Evolutionary conservation across 805 yeast genomes (phyloP).

Genomic region (Priceomyces haplophilus): DNA sequence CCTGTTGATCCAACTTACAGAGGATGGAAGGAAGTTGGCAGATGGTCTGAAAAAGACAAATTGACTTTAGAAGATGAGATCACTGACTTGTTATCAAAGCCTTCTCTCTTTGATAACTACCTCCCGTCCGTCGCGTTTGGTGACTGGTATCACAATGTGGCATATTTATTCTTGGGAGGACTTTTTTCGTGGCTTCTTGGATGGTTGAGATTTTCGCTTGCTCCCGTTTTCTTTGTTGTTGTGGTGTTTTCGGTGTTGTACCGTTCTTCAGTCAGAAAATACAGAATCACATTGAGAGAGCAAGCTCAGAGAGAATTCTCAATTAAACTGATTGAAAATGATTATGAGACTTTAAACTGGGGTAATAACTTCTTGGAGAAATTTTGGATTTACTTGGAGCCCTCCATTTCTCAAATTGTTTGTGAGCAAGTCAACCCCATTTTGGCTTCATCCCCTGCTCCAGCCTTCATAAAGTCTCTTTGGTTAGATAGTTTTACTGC

Average conservation of each 20-base stretch:
- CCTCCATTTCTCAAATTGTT: constrained; percentile 80
- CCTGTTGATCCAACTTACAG: constrained; percentile 66
- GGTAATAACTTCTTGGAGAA: constrained; percentile 82
- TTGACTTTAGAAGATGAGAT: constrained; percentile 68
- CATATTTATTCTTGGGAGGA: constrained; percentile 62
- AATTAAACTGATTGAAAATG: constrained; percentile 76
- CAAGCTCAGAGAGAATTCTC: constrained; percentile 84
- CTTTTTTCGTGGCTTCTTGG: constrained; percentile 78
- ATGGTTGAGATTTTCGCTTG: constrained; percentile 68
- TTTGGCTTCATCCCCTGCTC: constrained; percentile 71
- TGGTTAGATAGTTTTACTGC: constrained; percentile 87
- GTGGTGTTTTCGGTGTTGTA: constrained; percentile 64
- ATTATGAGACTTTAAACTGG: constrained; percentile 96
- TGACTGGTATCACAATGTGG: constrained; percentile 96
- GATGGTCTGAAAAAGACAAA: constrained; percentile 70
- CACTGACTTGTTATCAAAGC: constrained; percentile 63
- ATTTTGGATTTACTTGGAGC: constrained; percentile 90
- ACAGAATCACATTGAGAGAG: constrained; percentile 72
- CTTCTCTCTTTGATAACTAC: constrained; percentile 72
- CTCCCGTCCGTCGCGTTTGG: constrained; percentile 79
- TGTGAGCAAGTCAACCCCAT: constrained; percentile 83
- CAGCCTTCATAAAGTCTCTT: constrained; percentile 76
- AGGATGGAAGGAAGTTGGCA: constrained; percentile 95
- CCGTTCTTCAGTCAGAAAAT: constrained; percentile 78
- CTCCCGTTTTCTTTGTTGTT: constrained; percentile 75